Conservation (phyloP, 1,139 yeast species). For the Groenewaldozyma sp. region DNA sequence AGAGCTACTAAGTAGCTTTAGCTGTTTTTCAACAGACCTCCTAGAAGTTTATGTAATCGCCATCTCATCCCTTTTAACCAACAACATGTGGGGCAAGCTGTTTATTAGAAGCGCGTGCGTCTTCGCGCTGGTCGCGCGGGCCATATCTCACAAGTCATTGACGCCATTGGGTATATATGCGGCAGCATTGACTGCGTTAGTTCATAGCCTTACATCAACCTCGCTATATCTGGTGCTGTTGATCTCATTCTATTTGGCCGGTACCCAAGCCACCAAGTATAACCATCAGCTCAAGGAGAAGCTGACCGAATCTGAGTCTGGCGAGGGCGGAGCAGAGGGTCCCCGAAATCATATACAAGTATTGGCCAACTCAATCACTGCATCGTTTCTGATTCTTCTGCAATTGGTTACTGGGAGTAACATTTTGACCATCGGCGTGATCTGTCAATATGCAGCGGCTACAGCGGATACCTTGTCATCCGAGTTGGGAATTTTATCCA, state of each 20-base stretch:
- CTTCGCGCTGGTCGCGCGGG: constrained; percentile 18
- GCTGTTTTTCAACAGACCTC: no score
- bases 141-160: constrained; percentile 30
- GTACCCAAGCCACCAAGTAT: constrained; percentile 35
- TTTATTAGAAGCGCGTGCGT: constrained; percentile 4
- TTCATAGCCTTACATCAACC: constrained; percentile 35
- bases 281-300: constrained; percentile 28
- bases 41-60: no score
- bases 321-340: constrained; percentile 11
- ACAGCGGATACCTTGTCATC: constrained; percentile 44
- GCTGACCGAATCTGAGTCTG: constrained; percentile 18
- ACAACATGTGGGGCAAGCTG: constrained; percentile 5
- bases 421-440: constrained; percentile 27
- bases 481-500: constrained; percentile 40
- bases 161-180: constrained; percentile 33
- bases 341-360: constrained; percentile 37
- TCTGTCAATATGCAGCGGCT: constrained; percentile 39
- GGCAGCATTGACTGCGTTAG: constrained; percentile 33
- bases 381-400: constrained; percentile 22
- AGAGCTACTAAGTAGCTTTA: no score
- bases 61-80: no score
- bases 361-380: constrained; percentile 34
- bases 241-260: constrained; percentile 33
- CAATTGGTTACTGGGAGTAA: constrained; percentile 8
- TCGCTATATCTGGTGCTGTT: constrained; percentile 30